Base-by-base conservation (phyloP, 345 rosid genomes). In the Arabidopsis thaliana region DNA sequence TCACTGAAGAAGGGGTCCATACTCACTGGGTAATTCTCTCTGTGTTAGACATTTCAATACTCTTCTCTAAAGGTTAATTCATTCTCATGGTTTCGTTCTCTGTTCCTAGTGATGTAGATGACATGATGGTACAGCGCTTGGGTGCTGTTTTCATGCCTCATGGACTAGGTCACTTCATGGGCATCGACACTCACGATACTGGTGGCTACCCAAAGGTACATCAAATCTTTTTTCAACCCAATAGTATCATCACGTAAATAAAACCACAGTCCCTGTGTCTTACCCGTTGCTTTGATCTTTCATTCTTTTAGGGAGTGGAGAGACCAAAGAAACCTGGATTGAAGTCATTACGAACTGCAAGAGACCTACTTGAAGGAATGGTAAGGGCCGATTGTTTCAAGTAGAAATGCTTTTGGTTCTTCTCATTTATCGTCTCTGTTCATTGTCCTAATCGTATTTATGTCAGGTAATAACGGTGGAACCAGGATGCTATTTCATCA, bases 131-230 rank as follows among this genome's bases (percentile, higher is more conserved):
- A 68, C 91, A 84, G 64, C 85, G 87, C 34, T 49, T 91, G 52
- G 98, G 96, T 46, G 96, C 98, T 73, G 86, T 84, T 25, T 93
- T 91, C 86, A 91, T 93, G 98, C 94, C 98, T 73, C 97, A 91
- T 83, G 98, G 97, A 69, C 83, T 91, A 73, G 98, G 98, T 68
- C 97, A 93, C 82, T 79, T 93, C 60, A 71, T 93, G 83, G 98
- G 98, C 57, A 85, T 93, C 33, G 98, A 93, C 81, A 91, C 98
- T 71, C 97, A 91, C 71, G 98, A 93, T 80, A 89, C 94, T 4
- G 97, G 98, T 38, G 97, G 97, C 82, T 93, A 86, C 71, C 82
- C 83, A 1, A 81, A 84, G 93, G 98, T 89, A 67, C 64, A 48
- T 65, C n/a, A 42, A 7, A 22, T 11, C 37, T 34, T 50, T 0